These are phyloP conservation scores for Sequoia sempervirens DNA, from an alignment of 75 land plant species.

Conservation along the genomic window DNA sequence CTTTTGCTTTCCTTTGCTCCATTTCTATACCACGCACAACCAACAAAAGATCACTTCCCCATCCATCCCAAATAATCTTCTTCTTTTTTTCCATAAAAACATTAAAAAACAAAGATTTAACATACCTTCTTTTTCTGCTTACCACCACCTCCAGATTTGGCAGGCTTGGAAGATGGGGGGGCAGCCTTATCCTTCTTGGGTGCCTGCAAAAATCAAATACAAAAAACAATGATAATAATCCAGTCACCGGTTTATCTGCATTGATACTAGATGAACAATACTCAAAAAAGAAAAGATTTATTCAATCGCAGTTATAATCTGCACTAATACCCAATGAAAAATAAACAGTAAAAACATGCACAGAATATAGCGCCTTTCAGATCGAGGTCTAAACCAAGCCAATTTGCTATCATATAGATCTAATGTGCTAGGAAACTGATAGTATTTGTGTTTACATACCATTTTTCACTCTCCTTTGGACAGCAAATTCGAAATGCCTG, in stretches of 20 bases:
- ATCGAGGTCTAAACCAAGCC: neutral
- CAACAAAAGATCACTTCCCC: neutral
- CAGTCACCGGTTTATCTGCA: neutral
- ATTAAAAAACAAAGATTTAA: neutral
- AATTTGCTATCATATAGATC: neutral
- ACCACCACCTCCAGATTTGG: slow-evolving; percentile 51
- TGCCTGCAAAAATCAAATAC: slow-evolving; percentile 20
- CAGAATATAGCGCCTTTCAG: neutral
- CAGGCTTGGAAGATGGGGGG: slow-evolving; percentile 53
- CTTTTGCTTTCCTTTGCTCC: slow-evolving; percentile 65
- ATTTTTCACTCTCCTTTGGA: neutral
- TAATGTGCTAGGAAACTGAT: neutral
- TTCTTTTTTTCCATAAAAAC: neutral
- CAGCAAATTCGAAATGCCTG: neutral
- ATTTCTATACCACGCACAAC: slow-evolving; percentile 18
- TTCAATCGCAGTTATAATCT: neutral
- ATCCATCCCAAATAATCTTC: neutral
- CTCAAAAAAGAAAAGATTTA: neutral
- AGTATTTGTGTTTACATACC: neutral
- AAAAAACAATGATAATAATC: neutral
- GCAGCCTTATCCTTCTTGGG: slow-evolving; percentile 54
- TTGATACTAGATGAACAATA: neutral
- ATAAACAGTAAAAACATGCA: too few species aligned
- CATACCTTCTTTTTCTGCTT: slow-evolving; percentile 55
- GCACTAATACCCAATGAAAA: too few species aligned